Evolutionary conservation across 2,329 filamentous ascomycete species (phyloP).

Genomic region (Botrytis byssoidea): DNA sequence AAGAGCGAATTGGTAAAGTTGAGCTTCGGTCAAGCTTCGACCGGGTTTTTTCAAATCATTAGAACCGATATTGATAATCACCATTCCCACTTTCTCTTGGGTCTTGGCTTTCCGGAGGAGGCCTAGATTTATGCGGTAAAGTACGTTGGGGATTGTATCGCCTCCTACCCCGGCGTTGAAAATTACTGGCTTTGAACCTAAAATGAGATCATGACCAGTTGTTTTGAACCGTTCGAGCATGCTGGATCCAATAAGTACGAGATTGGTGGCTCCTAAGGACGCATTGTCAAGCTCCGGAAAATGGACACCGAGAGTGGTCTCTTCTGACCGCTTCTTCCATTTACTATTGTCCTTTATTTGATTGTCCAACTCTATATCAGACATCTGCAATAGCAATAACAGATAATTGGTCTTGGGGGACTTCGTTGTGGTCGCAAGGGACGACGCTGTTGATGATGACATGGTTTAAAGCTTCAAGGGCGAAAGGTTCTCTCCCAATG

Average conservation of each 20-base stretch:
- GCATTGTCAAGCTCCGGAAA: slow-evolving; percentile 9
- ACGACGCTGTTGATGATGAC: neutral
- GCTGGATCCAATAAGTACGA: slow-evolving; percentile 22
- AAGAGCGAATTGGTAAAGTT: slow-evolving; percentile 11
- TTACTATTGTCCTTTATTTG: slow-evolving; percentile 14
- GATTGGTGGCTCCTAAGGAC: neutral
- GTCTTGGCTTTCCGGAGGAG: slow-evolving; percentile 2
- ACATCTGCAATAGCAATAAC: neutral
- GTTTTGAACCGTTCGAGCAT: slow-evolving; percentile 25
- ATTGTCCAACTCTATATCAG: neutral
- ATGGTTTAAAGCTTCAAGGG: neutral
- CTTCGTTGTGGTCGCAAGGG: neutral
- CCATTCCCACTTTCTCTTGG: slow-evolving; percentile 11
- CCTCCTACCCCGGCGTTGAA: slow-evolving; percentile 26
- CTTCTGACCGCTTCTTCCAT: slow-evolving; percentile 13
- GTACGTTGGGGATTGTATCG: slow-evolving; percentile 23
- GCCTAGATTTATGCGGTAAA: slow-evolving; percentile 22
- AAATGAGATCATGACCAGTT: slow-evolving; percentile 14
- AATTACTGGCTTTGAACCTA: slow-evolving; percentile 1
- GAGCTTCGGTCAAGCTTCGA: slow-evolving; percentile 10
- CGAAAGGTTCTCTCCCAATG: neutral
- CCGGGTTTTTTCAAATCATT: slow-evolving; percentile 22
- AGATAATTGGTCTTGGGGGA: neutral
- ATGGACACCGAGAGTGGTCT: slow-evolving; percentile 11
- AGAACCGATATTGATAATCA: slow-evolving; percentile 23